phyloP scores from a whole-genome alignment of 805 yeast genomes.

The Kurtzmaniella fragi region DNA sequence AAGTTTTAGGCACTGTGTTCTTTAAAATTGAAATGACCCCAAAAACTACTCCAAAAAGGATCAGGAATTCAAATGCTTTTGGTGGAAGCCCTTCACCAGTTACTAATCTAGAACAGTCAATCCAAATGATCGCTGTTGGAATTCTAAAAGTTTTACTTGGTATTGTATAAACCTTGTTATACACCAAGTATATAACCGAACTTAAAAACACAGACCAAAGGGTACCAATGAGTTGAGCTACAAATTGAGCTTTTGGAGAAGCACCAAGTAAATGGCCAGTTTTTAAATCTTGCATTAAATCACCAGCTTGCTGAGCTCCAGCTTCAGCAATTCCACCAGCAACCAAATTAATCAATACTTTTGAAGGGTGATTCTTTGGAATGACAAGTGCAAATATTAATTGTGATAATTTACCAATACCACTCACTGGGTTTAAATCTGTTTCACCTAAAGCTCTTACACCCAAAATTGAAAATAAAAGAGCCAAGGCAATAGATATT shows the following conservation, averaged over 20 bases:
- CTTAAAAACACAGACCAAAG: slow-evolving; percentile 77
- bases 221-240: slow-evolving; percentile 88
- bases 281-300: slow-evolving; percentile 93
- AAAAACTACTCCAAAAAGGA: slow-evolving; percentile 61
- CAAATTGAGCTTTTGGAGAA: slow-evolving; percentile 85
- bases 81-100: slow-evolving; percentile 90
- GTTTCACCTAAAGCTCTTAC: slow-evolving; percentile 96
- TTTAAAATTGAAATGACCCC: slow-evolving; percentile 63
- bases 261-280: slow-evolving; percentile 92
- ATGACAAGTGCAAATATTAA: slow-evolving; percentile 77
- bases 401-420: slow-evolving; percentile 92
- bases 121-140: slow-evolving; percentile 96
- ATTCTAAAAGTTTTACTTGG: slow-evolving; percentile 80
- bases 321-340: slow-evolving; percentile 99
- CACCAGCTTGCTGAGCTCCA: slow-evolving; percentile 99
- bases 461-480: slow-evolving; percentile 77
- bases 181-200: slow-evolving; percentile 75
- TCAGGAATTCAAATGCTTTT: slow-evolving; percentile 55
- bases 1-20: slow-evolving; percentile 45
- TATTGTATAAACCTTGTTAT: slow-evolving; percentile 76
- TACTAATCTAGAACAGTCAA: slow-evolving; percentile 89
- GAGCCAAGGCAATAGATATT: slow-evolving; percentile 67
- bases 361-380: slow-evolving; percentile 71
- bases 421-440: slow-evolving; percentile 93
- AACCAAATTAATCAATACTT: slow-evolving; percentile 76